Evolutionary conservation across 306 rosid species (phyloP).

Genomic region (Luffa aegyptiaca): DNA sequence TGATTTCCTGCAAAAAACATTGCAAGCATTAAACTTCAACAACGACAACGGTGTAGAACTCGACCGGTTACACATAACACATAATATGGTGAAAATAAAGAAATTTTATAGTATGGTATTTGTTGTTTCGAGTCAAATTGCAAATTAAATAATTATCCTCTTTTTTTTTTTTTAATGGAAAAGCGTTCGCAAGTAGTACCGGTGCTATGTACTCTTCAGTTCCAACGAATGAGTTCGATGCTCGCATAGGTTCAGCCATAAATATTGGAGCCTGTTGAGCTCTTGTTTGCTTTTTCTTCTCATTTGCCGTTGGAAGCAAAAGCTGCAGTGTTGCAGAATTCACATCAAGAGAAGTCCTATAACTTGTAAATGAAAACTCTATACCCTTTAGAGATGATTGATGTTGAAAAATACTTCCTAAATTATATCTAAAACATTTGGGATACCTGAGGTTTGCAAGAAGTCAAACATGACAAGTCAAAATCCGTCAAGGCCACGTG

Average conservation of each 20-base stretch:
- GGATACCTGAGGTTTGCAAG: slow-evolving; percentile 85
- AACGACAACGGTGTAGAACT: background rate
- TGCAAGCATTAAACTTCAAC: background rate
- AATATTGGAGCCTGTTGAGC: slow-evolving; percentile 57
- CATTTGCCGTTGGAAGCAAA: slow-evolving; percentile 40
- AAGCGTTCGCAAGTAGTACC: slow-evolving; percentile 22
- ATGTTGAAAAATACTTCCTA: background rate
- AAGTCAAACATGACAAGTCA: slow-evolving; percentile 84
- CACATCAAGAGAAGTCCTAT: background rate
- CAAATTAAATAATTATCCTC: background rate
- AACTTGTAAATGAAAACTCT: background rate
- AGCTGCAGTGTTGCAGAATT: slow-evolving; percentile 40
- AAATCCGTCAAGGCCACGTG: slow-evolving; percentile 83
- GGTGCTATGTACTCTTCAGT: slow-evolving; percentile 99
- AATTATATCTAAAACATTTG: background rate
- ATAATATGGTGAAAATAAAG: background rate
- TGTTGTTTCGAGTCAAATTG: background rate
- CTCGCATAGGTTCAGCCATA: slow-evolving; percentile 98
- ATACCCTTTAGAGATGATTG: background rate
- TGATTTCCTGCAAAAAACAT: slow-evolving; percentile 65
- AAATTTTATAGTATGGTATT: background rate
- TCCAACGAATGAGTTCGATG: slow-evolving; percentile 97
- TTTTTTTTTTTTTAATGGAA: background rate
- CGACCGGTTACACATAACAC: background rate
- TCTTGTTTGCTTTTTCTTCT: slow-evolving; percentile 51